Percentiles rank a stretch among this genome's conserved stretches.
Evolutionary conservation across 75 land plant genomes (phyloP).

Genomic region (Gnetum montanum): DNA sequence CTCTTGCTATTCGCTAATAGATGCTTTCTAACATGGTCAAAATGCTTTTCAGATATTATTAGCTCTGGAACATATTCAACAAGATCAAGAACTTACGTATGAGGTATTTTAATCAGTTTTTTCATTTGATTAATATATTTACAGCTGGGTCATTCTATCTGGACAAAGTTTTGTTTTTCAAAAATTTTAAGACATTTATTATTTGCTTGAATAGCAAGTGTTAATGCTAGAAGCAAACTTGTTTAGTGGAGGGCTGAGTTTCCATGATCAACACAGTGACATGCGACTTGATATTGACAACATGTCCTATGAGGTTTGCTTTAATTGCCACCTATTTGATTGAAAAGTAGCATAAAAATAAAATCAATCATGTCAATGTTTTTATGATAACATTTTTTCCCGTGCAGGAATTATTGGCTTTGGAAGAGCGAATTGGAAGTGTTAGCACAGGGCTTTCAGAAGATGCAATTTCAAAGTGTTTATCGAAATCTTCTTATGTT

Average conservation of each 20-base stretch:
- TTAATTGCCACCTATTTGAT: not conserved
- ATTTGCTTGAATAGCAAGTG: constrained; percentile 49
- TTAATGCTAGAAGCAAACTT: constrained; percentile 64
- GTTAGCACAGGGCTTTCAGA: constrained; percentile 76
- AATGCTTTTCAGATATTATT: constrained; percentile 49
- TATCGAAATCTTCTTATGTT: constrained; percentile 17
- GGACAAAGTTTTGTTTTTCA: not conserved
- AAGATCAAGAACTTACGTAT: constrained; percentile 43
- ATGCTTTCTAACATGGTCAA: too few relatives aligned
- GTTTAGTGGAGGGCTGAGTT: constrained; percentile 43
- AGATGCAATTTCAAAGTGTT: constrained; percentile 41
- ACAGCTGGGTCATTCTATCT: not conserved
- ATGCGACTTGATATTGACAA: constrained; percentile 91
- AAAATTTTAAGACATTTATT: not conserved
- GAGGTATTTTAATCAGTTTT: constrained; percentile 29
- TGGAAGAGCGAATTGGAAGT: constrained; percentile 77
- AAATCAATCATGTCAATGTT: not conserved
- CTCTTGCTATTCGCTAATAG: too few relatives aligned
- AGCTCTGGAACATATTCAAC: constrained; percentile 53
- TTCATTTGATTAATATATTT: not conserved
- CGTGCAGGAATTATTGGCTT: constrained; percentile 57
- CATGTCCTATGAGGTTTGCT: constrained; percentile 92
- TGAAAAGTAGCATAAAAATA: not conserved
- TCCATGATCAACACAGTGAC: constrained; percentile 82
- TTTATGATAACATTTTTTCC: not conserved